phyloP scores from a whole-genome alignment of 2,329 filamentous ascomycete genomes.

The Rhynchosporium agropyri region DNA sequence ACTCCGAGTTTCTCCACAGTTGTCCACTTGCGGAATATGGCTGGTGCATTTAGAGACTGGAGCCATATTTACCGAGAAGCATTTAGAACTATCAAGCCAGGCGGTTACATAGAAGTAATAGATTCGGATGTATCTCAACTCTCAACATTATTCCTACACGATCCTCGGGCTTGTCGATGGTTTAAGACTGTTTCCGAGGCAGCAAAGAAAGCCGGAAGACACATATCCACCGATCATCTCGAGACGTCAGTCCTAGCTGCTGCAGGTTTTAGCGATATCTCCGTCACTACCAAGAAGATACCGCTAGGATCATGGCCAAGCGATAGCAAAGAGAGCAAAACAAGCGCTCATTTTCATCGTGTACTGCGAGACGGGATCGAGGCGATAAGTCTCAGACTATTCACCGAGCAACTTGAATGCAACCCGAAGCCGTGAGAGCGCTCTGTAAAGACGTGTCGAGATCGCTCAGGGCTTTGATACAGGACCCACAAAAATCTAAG shows the following conservation, averaged over 20 bases:
- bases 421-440: conserved; percentile 32
- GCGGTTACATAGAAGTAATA: conserved; percentile 41
- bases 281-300: conserved; percentile 34
- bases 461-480: conserved; percentile 28
- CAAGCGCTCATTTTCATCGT: conserved; percentile 38
- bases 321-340: conserved; percentile 36
- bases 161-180: conserved; percentile 25
- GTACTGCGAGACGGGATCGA: conserved; percentile 35
- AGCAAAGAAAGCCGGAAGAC: conserved; percentile 31
- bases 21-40: conserved; percentile 61
- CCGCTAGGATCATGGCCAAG: conserved; percentile 44
- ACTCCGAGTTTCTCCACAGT: conserved; percentile 29
- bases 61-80: conserved; percentile 56
- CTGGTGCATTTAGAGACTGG: conserved; percentile 61
- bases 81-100: conserved; percentile 43
- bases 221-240: conserved; percentile 32
- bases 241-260: conserved; percentile 37
- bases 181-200: conserved; percentile 28
- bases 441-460: conserved; percentile 26
- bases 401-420: conserved; percentile 39
- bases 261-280: conserved; percentile 50
- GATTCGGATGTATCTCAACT: conserved; percentile 38
- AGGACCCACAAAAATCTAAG: conserved; percentile 31
- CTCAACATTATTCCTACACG: conserved; percentile 28
- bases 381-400: conserved; percentile 33